Conservation (phyloP, 1,284 basidiomycete species). For the Albatrellus sp. region DNA sequence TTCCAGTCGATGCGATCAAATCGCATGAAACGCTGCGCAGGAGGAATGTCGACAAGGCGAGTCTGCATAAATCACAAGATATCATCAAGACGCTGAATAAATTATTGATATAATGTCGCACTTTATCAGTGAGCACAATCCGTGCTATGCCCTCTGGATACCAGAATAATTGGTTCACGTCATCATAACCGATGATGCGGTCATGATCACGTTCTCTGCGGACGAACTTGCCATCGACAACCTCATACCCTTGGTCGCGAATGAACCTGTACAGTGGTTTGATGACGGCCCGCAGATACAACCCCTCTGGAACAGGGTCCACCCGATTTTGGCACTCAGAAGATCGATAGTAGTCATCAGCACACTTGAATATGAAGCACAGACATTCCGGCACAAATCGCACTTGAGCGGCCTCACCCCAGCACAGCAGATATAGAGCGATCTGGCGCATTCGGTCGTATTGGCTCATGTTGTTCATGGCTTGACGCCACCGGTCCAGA, state of each 20-base stretch:
- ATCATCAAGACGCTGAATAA: background rate
- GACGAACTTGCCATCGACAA: conserved; percentile 92
- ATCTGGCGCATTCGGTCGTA: conserved; percentile 97
- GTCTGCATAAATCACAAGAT: conserved; percentile 33
- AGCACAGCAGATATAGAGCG: conserved; percentile 90
- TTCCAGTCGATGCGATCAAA: conserved; percentile 94
- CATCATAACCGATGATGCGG: conserved; percentile 95
- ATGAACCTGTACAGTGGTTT: conserved; percentile 98
- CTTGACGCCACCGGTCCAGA: conserved; percentile 87
- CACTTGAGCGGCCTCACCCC: conserved; percentile 98
- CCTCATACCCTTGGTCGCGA: conserved; percentile 96
- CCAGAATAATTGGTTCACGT: conserved; percentile 99
- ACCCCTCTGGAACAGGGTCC: conserved; percentile 90
- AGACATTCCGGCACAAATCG: conserved; percentile 97
- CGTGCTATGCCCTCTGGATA: conserved; percentile 97
- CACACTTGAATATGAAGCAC: conserved; percentile 99
- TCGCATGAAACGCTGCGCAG: conserved; percentile 87
- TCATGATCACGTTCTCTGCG: conserved; percentile 90
- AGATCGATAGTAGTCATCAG: conserved; percentile 98
- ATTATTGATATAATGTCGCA: conserved; percentile 18
- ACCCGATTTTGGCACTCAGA: conserved; percentile 95
- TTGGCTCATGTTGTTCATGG: conserved; percentile 98
- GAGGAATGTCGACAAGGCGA: conserved; percentile 80
- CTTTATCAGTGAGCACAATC: conserved; percentile 84
- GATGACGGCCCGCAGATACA: conserved; percentile 85